Evolutionary conservation across 2,329 filamentous ascomycete species (phyloP), one percentile per base, ranked within the genome.

Genomic region (Colletotrichum paranaense): DNA sequence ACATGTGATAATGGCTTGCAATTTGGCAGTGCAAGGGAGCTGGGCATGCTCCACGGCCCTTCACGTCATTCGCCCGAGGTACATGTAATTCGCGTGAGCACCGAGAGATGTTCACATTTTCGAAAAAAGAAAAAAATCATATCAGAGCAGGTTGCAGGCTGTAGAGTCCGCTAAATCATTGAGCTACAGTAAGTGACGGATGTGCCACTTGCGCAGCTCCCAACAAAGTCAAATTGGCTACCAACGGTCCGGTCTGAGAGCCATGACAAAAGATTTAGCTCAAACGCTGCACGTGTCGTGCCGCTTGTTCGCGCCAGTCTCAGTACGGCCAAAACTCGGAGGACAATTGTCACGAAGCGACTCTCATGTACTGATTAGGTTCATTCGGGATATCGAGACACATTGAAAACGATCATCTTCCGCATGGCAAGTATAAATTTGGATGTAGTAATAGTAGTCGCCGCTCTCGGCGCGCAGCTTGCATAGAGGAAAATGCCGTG

Each of bases 1-100:
- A 73, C 73, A 74, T 74, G 73, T 73, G 73, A 74, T 32, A 73
- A 66, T 68, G 42, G 42, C 19, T 49, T 7, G 57, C 49, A 35
- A 60, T 67, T 56, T 26, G 56, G 8, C 9, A 32, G 62, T 22
- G 28, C 46, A 35, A 16, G 28, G 22, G 35, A 49, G 32, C 19
- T 26, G 35, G 32, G 32, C 12, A 26, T 28, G 26, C 42, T 46
- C 26, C 59, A 11, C 26, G 62, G 46, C 30, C n/a, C 22, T 38
- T 55, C 5, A 11, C 19, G 19, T 26, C 9, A 30, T 26, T 5
- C 42, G 42, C 4, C 12, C 32, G 22, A 58, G 26, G 38, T 63
- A 26, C n/a, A n/a, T 2, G 30, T n/a, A 24, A 16, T 30, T 55
- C n/a, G 14, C n/a, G 19, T 12, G 35, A 64, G 46, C n/a, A n/a